Conservation (phyloP, 2,329 filamentous ascomycete species). For the Fusarium keratoplasticum region DNA sequence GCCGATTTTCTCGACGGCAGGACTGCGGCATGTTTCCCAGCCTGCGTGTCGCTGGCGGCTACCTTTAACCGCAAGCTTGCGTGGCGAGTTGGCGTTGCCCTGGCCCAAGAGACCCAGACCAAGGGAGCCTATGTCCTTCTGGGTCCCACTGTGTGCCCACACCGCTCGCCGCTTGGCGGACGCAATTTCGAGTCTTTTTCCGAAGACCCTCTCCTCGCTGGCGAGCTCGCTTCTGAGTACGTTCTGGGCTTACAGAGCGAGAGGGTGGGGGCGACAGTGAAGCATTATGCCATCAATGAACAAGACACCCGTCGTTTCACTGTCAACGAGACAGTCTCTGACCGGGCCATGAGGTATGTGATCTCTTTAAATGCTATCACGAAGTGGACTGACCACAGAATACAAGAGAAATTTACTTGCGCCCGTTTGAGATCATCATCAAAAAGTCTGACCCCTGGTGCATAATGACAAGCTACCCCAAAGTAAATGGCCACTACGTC, state of each 20-base stretch:
- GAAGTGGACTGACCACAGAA: not conserved
- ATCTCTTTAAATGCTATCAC: not conserved
- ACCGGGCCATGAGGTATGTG: not conserved
- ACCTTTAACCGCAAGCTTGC: not conserved
- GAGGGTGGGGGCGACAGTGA: not conserved
- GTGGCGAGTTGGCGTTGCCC: not conserved
- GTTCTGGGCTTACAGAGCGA: not conserved
- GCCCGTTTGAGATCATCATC: not conserved
- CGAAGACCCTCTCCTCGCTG: not conserved
- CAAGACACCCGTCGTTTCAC: not conserved
- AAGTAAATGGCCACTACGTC: not conserved
- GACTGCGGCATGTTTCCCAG: not conserved
- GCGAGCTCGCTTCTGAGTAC: not conserved
- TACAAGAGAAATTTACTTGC: not conserved
- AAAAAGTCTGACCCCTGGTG: not conserved
- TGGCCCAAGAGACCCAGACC: not conserved
- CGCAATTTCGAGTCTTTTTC: not conserved
- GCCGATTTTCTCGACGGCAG: not conserved
- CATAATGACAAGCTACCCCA: not conserved
- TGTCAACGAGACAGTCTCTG: not conserved
- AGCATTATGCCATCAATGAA: not conserved
- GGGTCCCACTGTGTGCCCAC: not conserved
- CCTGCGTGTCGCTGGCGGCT: not conserved
- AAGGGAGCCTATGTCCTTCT: not conserved
- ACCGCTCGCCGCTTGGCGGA: not conserved